Evolutionary conservation across 176 grass and related monocot species (phyloP).

Genomic region (Musa itinerans): DNA sequence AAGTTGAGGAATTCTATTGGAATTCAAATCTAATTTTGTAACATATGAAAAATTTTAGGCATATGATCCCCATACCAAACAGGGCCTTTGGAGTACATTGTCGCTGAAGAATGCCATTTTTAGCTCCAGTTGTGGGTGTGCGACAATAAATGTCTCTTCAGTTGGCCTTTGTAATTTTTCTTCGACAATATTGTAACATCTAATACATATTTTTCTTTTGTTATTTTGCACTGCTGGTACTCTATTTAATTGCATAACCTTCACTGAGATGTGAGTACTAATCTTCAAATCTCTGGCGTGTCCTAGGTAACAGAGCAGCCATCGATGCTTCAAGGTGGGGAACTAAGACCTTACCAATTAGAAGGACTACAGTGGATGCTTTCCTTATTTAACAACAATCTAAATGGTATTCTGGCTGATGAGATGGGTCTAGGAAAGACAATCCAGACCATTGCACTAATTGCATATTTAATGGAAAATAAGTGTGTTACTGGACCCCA

Average conservation of each 20-base stretch:
- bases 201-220: background rate
- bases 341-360: slow-evolving; percentile 79
- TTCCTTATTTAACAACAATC: slow-evolving; percentile 93
- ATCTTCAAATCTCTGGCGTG: no score
- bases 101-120: no score
- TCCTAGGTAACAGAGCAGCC: slow-evolving; percentile 85
- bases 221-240: background rate
- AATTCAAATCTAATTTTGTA: no score
- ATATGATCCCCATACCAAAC: no score
- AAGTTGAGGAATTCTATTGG: no score
- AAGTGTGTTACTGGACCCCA: slow-evolving; percentile 77
- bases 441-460: slow-evolving; percentile 69
- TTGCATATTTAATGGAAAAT: slow-evolving; percentile 83
- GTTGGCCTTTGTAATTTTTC: no score
- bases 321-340: slow-evolving; percentile 71
- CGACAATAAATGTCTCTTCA: no score
- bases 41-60: no score
- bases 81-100: no score
- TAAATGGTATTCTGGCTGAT: slow-evolving; percentile 98
- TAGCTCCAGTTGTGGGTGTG: no score
- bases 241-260: background rate
- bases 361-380: slow-evolving; percentile 99
- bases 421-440: slow-evolving; percentile 99
- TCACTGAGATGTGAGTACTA: no score
- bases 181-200: no score